A percentile compares a stretch with the other conserved stretches of the same genome.
phyloP scores from a whole-genome alignment of 305 asterid genomes.

The Solanum hybrid region DNA sequence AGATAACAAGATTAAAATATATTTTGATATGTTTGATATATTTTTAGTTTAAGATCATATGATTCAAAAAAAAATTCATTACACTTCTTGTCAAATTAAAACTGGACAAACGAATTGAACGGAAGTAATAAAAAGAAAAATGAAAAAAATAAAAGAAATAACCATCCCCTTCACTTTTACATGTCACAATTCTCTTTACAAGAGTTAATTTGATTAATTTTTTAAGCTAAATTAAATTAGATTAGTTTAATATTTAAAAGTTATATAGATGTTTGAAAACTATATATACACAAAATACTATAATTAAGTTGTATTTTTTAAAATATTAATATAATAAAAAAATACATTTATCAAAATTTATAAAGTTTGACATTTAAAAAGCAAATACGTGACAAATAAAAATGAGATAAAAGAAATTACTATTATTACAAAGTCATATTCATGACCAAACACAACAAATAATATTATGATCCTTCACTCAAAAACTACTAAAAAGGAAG shows the following conservation, averaged over 20 bases:
- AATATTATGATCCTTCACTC: not conserved
- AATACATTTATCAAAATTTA: not conserved
- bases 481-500: not conserved
- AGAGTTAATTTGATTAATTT: not conserved
- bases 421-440: not conserved
- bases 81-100: not conserved
- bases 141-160: not conserved
- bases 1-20: not conserved
- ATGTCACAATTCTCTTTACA: not conserved
- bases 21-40: not conserved
- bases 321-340: not conserved
- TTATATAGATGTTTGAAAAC: not conserved
- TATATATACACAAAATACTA: not conserved
- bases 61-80: not conserved
- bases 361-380: not conserved
- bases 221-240: not conserved
- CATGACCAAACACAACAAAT: not conserved
- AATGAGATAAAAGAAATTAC: not conserved
- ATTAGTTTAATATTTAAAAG: not conserved
- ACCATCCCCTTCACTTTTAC: not conserved
- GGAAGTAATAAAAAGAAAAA: not conserved
- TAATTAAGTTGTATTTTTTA: not conserved
- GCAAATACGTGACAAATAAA: not conserved
- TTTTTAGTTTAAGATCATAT: not conserved
- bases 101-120: not conserved